A percentile compares a stretch with the other conserved stretches of the same genome.
These are phyloP conservation scores for Podospora australis DNA, from an alignment of 495 filamentous ascomycete genomes.

Conservation along the genomic window DNA sequence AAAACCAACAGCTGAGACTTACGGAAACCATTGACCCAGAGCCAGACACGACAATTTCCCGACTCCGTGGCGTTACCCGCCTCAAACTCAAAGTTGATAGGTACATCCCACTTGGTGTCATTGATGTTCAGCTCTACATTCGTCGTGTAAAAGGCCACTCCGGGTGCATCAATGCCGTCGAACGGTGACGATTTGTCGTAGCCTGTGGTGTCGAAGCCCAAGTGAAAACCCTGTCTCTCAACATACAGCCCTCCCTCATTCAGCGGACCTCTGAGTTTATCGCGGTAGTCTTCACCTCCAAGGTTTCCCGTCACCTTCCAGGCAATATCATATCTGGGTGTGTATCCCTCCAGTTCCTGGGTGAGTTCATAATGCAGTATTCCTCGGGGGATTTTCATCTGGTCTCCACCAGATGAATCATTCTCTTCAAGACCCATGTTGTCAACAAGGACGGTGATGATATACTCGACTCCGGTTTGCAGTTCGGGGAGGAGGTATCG, in stretches of 20 bases:
- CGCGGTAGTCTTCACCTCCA: constrained; percentile 63
- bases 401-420: constrained; percentile 50
- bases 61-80: constrained; percentile 38
- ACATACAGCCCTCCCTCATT: constrained; percentile 71
- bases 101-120: constrained; percentile 51
- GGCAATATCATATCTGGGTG: constrained; percentile 28
- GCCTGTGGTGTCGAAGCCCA: constrained; percentile 40
- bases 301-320: constrained; percentile 81
- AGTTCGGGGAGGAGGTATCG: constrained; percentile 55
- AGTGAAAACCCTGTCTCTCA: constrained; percentile 65
- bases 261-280: constrained; percentile 60
- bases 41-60: constrained; percentile 47
- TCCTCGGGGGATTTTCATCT: constrained; percentile 65
- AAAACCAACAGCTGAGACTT: neutral
- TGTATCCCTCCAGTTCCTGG: neutral
- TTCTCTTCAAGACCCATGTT: constrained; percentile 67
- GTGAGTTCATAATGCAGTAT: constrained; percentile 50
- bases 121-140: constrained; percentile 51
- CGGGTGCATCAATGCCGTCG: constrained; percentile 47
- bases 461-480: constrained; percentile 45
- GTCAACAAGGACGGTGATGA: constrained; percentile 66
- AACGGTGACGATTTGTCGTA: constrained; percentile 42
- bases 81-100: constrained; percentile 54
- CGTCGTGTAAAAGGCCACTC: constrained; percentile 57
- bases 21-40: constrained; percentile 72